phyloP scores from a whole-genome alignment of 805 yeast species.

The Jamesozyma rosinii region DNA sequence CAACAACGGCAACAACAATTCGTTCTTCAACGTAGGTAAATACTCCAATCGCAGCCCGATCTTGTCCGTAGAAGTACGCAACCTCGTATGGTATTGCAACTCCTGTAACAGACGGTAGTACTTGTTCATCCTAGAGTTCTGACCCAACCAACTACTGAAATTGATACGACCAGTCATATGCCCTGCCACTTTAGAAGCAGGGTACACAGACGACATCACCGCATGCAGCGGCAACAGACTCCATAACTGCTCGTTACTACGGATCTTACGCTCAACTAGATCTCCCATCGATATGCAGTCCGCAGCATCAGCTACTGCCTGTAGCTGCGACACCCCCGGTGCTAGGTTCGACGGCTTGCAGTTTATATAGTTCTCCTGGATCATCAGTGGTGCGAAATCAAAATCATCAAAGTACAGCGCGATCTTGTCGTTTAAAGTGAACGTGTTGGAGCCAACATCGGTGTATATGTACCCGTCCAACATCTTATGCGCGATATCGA shows the following conservation, averaged over 20 bases:
- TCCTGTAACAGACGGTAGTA: slow-evolving; percentile 74
- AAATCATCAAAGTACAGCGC: slow-evolving; percentile 88
- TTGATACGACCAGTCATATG: slow-evolving; percentile 56
- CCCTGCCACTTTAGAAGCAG: slow-evolving; percentile 69
- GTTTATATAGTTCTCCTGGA: slow-evolving; percentile 81
- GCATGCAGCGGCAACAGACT: slow-evolving; percentile 87
- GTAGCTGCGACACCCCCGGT: slow-evolving; percentile 44
- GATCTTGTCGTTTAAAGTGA: slow-evolving; percentile 68
- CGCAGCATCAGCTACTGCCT: slow-evolving; percentile 67
- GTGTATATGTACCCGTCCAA: slow-evolving; percentile 54
- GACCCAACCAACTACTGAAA: slow-evolving; percentile 84
- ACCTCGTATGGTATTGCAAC: slow-evolving; percentile 75
- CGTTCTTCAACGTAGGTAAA: slow-evolving; percentile 52
- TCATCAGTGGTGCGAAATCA: slow-evolving; percentile 90
- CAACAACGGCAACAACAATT: slow-evolving; percentile 51
- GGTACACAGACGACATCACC: slow-evolving; percentile 72
- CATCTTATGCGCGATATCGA: slow-evolving; percentile 70
- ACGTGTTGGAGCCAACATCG: slow-evolving; percentile 35
- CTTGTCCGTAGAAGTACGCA: slow-evolving; percentile 69
- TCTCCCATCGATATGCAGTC: slow-evolving; percentile 82
- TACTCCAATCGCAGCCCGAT: slow-evolving; percentile 67
- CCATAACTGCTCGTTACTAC: slow-evolving; percentile 92
- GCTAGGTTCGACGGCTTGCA: slow-evolving; percentile 46
- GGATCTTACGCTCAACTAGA: slow-evolving; percentile 67
- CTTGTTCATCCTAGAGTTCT: slow-evolving; percentile 76